Evolutionary conservation across 768 basidiomycete genomes (phyloP), one percentile per base, ranked within the genome.

Genomic region (Amanita inopinata): DNA sequence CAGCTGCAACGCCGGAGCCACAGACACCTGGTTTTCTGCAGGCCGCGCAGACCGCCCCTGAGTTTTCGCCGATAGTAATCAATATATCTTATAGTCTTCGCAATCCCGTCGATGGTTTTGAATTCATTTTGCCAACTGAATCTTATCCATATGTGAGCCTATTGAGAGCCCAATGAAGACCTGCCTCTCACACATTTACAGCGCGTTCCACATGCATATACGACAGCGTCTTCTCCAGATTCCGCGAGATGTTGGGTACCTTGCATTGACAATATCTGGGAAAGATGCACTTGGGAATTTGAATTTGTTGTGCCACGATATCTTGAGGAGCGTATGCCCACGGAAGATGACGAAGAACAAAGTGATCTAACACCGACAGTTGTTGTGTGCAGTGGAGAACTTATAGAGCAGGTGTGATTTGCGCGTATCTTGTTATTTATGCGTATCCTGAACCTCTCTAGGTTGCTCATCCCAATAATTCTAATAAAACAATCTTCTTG

Each of bases 191-290:
- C 44, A 17, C 18, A 46, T 20, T 45, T 43, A 10, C 45, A 94
- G 89, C 84, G 88, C 49, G 79, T 92, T 47, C 94, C 94, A 36
- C 96, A 98, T 63, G 83, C 84, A 33, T 98, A 84, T 55, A 90
- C 92, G 2, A 83, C 81, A 3, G 82, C 91, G 1, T 84, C 87
- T 0, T 83, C 82, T 5, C 81, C 91, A 4, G 89, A 93, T 56
- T 74, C 89, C 12, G 92, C 94, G n/a, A 72, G 96, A 54, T 92
- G 89, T 53, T 99, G 96, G 96, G 82, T 97, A n/a, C 96, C 96
- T 10, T 99, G 96, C 54, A 62, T 97, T 14, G 96, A 99, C 60
- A 87, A 78, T 52, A 62, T 91, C 15, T 94, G 91, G 88, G 93
- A 96, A 61, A 83, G 89, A 53, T 96, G 88, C 52, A 93, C 94